A percentile compares a stretch with the other conserved stretches of the same genome.
Evolutionary conservation across 257 asterid genomes (phyloP).

Genomic region (Nicotiana attenuata): DNA sequence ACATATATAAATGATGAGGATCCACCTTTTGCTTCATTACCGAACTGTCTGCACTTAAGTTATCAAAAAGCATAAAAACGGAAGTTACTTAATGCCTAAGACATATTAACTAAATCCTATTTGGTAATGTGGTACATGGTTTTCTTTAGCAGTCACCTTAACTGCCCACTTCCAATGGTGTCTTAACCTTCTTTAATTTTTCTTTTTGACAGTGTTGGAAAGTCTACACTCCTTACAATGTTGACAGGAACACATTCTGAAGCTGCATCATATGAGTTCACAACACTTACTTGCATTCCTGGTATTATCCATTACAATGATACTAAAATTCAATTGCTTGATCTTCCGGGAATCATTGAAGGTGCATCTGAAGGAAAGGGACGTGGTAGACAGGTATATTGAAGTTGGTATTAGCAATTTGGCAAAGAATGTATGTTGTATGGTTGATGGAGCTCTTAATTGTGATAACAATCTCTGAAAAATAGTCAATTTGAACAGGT

Average conservation of each 20-base stretch:
- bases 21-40: too few species aligned
- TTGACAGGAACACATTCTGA: slow-evolving; percentile 99
- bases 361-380: slow-evolving; percentile 99
- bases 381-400: slow-evolving; percentile 94
- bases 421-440: neutral
- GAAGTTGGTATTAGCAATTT: neutral
- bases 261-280: slow-evolving; percentile 97
- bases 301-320: slow-evolving; percentile 95
- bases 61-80: too few species aligned
- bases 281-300: slow-evolving; percentile 98
- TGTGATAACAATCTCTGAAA: slow-evolving; percentile 15
- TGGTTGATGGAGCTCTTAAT: neutral
- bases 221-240: slow-evolving; percentile 91
- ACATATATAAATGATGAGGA: neutral
- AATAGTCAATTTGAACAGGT: slow-evolving; percentile 47
- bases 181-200: neutral
- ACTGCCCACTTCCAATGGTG: neutral
- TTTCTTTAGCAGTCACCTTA: neutral
- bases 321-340: slow-evolving; percentile 95
- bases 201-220: slow-evolving; percentile 68
- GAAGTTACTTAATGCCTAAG: neutral
- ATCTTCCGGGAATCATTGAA: slow-evolving; percentile 99
- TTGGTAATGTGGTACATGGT: neutral
- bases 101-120: neutral
- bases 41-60: too few species aligned